A percentile compares a stretch with the other conserved stretches of the same genome.
Evolutionary conservation across 1,284 basidiomycete species (phyloP).

Genomic region (Fomitopsis palustris): DNA sequence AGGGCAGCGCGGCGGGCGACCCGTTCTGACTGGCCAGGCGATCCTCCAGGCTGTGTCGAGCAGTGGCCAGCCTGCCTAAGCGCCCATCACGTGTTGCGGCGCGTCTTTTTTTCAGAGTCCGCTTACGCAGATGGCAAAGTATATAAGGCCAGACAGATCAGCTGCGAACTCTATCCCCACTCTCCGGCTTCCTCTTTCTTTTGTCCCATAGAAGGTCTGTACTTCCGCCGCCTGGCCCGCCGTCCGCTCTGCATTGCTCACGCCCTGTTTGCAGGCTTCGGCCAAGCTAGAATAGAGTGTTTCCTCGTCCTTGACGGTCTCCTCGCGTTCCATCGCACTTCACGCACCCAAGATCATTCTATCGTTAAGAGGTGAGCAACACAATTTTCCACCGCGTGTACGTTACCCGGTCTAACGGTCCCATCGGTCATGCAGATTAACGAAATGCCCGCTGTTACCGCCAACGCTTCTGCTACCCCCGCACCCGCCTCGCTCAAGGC

Average conservation of each 20-base stretch:
- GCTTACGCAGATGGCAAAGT: constrained; percentile 13
- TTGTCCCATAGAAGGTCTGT: constrained; percentile 46
- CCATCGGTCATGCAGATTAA: constrained; percentile 36
- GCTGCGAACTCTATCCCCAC: constrained; percentile 22
- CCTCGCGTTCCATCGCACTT: constrained; percentile 28
- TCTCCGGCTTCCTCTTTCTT: constrained; percentile 29
- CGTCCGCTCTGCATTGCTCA: constrained; percentile 10
- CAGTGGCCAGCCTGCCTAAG: neutral
- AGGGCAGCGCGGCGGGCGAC: neutral
- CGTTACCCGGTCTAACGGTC: constrained; percentile 15
- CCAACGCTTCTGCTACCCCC: constrained; percentile 43
- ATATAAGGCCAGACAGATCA: constrained; percentile 23
- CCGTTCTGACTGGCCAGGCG: neutral
- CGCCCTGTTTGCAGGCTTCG: constrained; percentile 20
- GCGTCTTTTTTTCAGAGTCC: constrained; percentile 29
- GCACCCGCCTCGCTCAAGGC: constrained; percentile 66
- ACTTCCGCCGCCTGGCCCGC: constrained; percentile 19
- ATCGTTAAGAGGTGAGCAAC: constrained; percentile 25
- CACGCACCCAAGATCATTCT: constrained; percentile 26
- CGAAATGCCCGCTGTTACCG: constrained; percentile 73
- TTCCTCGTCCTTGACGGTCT: constrained; percentile 36
- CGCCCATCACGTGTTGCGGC: constrained; percentile 21
- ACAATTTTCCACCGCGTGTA: constrained; percentile 3
- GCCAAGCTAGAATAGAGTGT: constrained; percentile 35
- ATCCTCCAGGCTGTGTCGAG: constrained; percentile 11